A percentile compares a stretch with the other conserved stretches of the same genome.
Evolutionary conservation across 2,329 filamentous ascomycete genomes (phyloP).

Genomic region (Ceratocystis diversiconidia): DNA sequence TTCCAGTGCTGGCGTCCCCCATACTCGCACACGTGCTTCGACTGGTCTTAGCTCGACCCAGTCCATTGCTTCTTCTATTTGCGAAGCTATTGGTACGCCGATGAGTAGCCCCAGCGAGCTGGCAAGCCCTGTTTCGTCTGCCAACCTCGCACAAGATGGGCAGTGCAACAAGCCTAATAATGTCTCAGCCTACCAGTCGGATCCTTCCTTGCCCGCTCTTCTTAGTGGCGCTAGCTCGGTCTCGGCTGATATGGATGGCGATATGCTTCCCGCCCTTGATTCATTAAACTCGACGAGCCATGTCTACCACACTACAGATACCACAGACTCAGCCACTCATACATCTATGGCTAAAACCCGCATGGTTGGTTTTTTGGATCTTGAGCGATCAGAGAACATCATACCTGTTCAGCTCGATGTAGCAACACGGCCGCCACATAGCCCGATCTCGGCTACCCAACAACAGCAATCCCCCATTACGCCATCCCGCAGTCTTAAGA

Average conservation of each 20-base stretch:
- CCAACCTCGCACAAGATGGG: conserved; percentile 21
- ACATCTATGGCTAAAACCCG: conserved; percentile 38
- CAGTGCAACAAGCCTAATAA: conserved; percentile 28
- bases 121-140: conserved; percentile 34
- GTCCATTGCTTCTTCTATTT: conserved; percentile 33
- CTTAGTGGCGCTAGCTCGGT: conserved; percentile 51
- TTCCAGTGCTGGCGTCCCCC: background rate
- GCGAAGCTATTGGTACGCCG: conserved; percentile 33
- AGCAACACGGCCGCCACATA: conserved; percentile 15
- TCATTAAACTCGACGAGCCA: conserved; percentile 30
- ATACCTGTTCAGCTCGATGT: conserved; percentile 22
- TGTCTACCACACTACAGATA: conserved; percentile 38
- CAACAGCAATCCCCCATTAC: background rate
- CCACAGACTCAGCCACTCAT: conserved; percentile 41
- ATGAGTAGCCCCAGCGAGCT: conserved; percentile 42
- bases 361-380: conserved; percentile 29
- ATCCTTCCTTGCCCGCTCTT: conserved; percentile 48
- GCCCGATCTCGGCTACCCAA: conserved; percentile 2
- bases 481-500: background rate
- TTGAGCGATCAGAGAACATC: conserved; percentile 21
- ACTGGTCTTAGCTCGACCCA: conserved; percentile 33
- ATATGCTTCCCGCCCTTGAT: conserved; percentile 40
- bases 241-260: conserved; percentile 47
- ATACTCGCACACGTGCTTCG: conserved; percentile 8
- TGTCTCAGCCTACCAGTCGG: conserved; percentile 43